These are phyloP conservation scores for Neofusicoccum sp. DNA, from an alignment of 2,329 filamentous ascomycete genomes.

Conservation along the genomic window DNA sequence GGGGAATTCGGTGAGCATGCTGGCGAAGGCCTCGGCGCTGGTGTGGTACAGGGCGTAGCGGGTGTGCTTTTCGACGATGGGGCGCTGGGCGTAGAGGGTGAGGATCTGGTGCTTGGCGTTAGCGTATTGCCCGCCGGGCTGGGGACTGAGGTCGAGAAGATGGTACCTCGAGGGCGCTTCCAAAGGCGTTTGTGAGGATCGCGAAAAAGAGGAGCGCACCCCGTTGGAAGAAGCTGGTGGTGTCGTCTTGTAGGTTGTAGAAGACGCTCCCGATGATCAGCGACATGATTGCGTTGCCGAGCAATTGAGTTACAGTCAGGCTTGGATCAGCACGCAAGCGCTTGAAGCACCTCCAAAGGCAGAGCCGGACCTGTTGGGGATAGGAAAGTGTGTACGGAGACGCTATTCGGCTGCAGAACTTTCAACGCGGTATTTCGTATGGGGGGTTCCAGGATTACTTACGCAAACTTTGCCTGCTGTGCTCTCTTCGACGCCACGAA, in stretches of 20 bases:
- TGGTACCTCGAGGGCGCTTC: conserved; percentile 68
- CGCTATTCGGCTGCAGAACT: conserved; percentile 51
- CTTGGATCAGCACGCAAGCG: conserved; percentile 74
- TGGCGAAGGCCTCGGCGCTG: conserved; percentile 81
- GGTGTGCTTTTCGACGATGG: conserved; percentile 86
- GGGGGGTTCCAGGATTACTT: background rate
- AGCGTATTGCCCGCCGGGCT: background rate
- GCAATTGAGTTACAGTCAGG: conserved; percentile 64
- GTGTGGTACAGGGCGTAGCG: conserved; percentile 89
- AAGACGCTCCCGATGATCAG: conserved; percentile 80
- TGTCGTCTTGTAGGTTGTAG: conserved; percentile 67
- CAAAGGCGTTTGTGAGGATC: conserved; percentile 81
- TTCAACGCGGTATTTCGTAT: background rate
- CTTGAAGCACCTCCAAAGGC: conserved; percentile 76
- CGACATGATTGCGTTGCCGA: conserved; percentile 73
- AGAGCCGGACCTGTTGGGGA: conserved; percentile 71
- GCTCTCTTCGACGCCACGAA: conserved; percentile 48
- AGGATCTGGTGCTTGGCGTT: background rate
- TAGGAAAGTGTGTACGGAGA: conserved; percentile 85
- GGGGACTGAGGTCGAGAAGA: background rate
- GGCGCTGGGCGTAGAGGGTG: conserved; percentile 74
- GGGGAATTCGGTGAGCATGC: conserved; percentile 82
- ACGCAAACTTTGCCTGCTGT: conserved; percentile 44
- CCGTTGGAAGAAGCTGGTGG: conserved; percentile 72
- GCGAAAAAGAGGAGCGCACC: conserved; percentile 85